Evolutionary conservation across 2,329 filamentous ascomycete genomes (phyloP).

Genomic region (Aspergillus proliferans): DNA sequence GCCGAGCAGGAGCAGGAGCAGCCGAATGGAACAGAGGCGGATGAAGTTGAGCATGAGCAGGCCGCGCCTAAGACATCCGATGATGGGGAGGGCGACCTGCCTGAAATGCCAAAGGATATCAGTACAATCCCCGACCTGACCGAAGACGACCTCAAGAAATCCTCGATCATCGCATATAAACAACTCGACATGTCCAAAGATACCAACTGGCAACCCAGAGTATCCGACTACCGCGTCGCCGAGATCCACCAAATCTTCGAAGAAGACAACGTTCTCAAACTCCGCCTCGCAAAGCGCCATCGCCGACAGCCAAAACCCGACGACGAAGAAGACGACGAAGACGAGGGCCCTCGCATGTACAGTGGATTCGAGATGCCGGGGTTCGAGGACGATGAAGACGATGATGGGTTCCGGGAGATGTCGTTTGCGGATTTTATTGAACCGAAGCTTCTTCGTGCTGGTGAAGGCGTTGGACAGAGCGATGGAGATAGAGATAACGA

Average conservation of each 20-base stretch:
- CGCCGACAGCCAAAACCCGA: slow-evolving; percentile 49
- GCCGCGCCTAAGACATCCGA: slow-evolving; percentile 8
- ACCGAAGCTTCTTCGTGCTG: slow-evolving; percentile 56
- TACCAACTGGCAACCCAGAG: slow-evolving; percentile 42
- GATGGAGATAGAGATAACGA: slow-evolving; percentile 12
- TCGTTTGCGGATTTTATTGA: slow-evolving; percentile 60
- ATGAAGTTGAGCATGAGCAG: slow-evolving; percentile 15
- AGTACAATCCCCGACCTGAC: slow-evolving; percentile 50
- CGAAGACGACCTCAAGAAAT: slow-evolving; percentile 26
- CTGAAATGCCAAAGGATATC: slow-evolving; percentile 53
- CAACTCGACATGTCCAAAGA: slow-evolving; percentile 42
- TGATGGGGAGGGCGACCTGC: slow-evolving; percentile 44
- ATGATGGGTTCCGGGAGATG: slow-evolving; percentile 58
- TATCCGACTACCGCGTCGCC: slow-evolving; percentile 58
- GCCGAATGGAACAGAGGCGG: slow-evolving; percentile 11
- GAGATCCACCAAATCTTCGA: slow-evolving; percentile 51
- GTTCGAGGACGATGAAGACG: slow-evolving; percentile 49
- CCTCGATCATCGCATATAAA: slow-evolving; percentile 42
- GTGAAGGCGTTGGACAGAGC: slow-evolving; percentile 18
- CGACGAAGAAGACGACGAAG: slow-evolving; percentile 47
- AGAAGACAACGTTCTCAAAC: slow-evolving; percentile 49
- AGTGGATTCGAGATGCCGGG: slow-evolving; percentile 70
- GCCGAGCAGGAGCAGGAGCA: slow-evolving; percentile 35
- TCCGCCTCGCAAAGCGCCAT: slow-evolving; percentile 66
- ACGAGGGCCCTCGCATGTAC: slow-evolving; percentile 67